Evolutionary conservation across 2,329 filamentous ascomycete genomes (phyloP).

Genomic region (Fusarium xylarioides): DNA sequence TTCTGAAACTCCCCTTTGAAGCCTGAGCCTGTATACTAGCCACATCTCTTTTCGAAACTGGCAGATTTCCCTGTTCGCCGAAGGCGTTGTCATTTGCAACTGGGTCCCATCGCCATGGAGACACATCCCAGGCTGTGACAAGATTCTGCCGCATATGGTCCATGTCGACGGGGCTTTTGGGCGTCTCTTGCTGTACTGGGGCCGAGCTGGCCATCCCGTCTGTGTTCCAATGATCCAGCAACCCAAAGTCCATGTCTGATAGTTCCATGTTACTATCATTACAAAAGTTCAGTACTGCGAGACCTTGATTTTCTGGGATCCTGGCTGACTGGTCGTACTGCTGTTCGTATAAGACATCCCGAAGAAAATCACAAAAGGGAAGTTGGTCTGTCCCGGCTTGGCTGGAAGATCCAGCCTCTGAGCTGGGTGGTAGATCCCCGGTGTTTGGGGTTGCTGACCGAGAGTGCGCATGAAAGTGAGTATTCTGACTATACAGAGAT

Average conservation of each 20-base stretch:
- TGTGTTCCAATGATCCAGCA: slow-evolving; percentile 60
- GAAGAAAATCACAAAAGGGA: slow-evolving; percentile 61
- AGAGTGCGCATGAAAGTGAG: slow-evolving; percentile 21
- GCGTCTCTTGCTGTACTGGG: slow-evolving; percentile 35
- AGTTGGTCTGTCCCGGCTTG: slow-evolving; percentile 47
- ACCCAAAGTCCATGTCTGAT: slow-evolving; percentile 61
- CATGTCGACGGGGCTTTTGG: slow-evolving; percentile 52
- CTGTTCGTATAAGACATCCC: slow-evolving; percentile 61
- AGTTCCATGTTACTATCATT: slow-evolving; percentile 60
- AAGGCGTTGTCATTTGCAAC: slow-evolving; percentile 56
- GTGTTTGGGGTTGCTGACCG: slow-evolving; percentile 36
- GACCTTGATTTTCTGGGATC: slow-evolving; percentile 51
- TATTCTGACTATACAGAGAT: slow-evolving; percentile 25
- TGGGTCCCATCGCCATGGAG: slow-evolving; percentile 61
- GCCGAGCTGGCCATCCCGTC: slow-evolving; percentile 46
- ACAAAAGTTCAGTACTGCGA: slow-evolving; percentile 60
- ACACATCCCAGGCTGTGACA: slow-evolving; percentile 60
- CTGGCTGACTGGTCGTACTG: slow-evolving; percentile 48
- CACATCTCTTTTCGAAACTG: slow-evolving; percentile 53
- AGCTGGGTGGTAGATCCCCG: slow-evolving; percentile 26
- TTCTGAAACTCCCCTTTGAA: slow-evolving; percentile 49
- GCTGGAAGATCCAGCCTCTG: slow-evolving; percentile 21
- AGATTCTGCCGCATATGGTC: slow-evolving; percentile 57
- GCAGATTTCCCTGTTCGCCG: slow-evolving; percentile 56
- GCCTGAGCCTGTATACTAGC: slow-evolving; percentile 52